Conservation (phyloP, 805 yeast species). For the Ogataea ganodermae region DNA sequence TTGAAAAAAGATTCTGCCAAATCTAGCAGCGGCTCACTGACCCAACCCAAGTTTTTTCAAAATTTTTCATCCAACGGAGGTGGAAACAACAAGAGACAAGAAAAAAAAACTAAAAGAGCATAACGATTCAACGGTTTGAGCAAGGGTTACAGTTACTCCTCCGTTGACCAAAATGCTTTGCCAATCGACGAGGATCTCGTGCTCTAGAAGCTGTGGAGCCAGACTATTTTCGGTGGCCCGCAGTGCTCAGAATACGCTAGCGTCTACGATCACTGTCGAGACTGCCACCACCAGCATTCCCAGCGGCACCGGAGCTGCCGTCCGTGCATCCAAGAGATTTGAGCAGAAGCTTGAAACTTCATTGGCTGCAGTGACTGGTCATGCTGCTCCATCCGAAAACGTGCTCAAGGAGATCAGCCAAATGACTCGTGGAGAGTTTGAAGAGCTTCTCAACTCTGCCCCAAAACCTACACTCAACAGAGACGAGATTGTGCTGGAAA, state of each 20-base stretch:
- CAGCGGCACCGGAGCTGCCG: background rate
- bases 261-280: background rate
- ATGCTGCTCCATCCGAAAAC: background rate
- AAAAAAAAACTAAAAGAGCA: background rate
- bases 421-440: slow-evolving; percentile 29
- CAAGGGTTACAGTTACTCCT: background rate
- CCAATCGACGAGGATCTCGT: background rate
- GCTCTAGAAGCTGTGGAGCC: slow-evolving; percentile 1
- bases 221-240: slow-evolving; percentile 3
- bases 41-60: slow-evolving; percentile 2
- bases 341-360: slow-evolving; percentile 1
- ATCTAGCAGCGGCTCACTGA: background rate
- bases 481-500: slow-evolving; percentile 30
- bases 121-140: too few species aligned
- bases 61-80: slow-evolving; percentile 12
- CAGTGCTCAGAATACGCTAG: background rate
- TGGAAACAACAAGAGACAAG: slow-evolving; percentile 8
- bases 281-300: background rate
- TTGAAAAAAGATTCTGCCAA: background rate
- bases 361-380: background rate
- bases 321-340: background rate
- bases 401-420: slow-evolving; percentile 18
- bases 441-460: slow-evolving; percentile 25
- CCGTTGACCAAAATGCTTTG: background rate
- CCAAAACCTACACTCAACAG: slow-evolving; percentile 34